Evolutionary conservation across 2,329 filamentous ascomycete genomes (phyloP).

Genomic region (Calycina herbarum): DNA sequence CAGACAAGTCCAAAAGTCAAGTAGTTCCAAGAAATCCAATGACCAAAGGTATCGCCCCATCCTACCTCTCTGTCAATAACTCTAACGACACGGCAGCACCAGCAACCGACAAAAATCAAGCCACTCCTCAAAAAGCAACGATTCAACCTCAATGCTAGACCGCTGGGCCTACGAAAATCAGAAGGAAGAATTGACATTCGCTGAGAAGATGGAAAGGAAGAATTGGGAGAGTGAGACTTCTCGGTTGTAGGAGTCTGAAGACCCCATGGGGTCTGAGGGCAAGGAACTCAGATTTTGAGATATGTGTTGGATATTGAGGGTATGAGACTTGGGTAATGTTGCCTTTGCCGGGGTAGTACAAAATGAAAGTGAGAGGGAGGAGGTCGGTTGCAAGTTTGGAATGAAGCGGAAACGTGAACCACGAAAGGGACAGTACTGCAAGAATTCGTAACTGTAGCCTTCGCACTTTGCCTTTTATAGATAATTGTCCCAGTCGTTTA

Average conservation of each 20-base stretch:
- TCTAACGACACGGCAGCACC: not conserved
- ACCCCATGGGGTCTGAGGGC: not conserved
- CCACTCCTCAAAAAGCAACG: not conserved
- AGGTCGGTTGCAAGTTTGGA: no score
- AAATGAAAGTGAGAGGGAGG: no score
- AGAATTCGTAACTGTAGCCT: no score
- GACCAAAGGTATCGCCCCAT: not conserved
- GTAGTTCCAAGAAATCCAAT: not conserved
- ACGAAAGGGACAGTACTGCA: no score
- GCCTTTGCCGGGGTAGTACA: no score
- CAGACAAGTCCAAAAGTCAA: no score
- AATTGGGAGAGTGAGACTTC: not conserved
- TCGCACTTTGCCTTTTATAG: no score
- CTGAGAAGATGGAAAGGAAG: not conserved
- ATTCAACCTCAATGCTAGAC: not conserved
- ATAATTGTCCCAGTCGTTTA: no score
- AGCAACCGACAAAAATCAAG: not conserved
- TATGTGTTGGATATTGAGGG: no score
- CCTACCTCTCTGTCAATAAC: not conserved
- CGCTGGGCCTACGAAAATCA: not conserved
- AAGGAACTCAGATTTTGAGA: not conserved
- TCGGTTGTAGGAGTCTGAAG: not conserved
- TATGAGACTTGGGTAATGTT: no score
- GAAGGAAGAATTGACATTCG: not conserved
- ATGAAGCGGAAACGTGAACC: no score